Evolutionary conservation across 441 rosid species (phyloP), one percentile per base, ranked within the genome.

Genomic region (Hura crepitans): DNA sequence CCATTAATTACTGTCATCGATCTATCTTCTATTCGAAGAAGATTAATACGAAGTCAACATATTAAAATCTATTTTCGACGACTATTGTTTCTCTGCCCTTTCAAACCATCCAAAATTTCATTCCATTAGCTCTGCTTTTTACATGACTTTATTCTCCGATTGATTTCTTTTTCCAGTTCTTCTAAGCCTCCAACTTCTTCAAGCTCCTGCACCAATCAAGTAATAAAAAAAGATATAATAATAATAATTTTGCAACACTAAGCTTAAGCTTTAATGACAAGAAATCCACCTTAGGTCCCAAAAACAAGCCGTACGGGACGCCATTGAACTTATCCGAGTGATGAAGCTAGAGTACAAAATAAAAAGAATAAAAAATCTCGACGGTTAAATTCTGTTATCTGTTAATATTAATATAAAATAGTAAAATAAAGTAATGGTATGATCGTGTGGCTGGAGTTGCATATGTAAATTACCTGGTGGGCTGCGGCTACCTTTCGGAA

Each of bases 251-350:
- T n/a, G n/a, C n/a, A n/a, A n/a, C n/a, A n/a, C n/a, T n/a, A n/a
- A n/a, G n/a, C n/a, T n/a, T n/a, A n/a, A n/a, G n/a, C n/a, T n/a
- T n/a, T n/a, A n/a, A n/a, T 15, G 6, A 51, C 6, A 6, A 4
- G 20, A 8, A 62, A 22, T 76, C 47, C 57, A 82, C 98, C 96
- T 81, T 94, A 0, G 96, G 97, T 66, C 97, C 99, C 12, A 94
- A 83, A 72, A 94, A 94, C 84, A 94, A 75, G 63, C 99, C 99
- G 72, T 94, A 94, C 58, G 99, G 99, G 14, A 94, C 91, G 39
- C 99, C 97, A 0, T 78, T 56, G 83, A 94, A 91, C 75, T 90
- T 91, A 20, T 94, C 97, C 23, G 97, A 83, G 82, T 94, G 99
- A 73, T 94, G 99, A 33, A 94, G 79, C 99, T 94, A 81, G 66